Conservation (phyloP, 164 flowering plant species). For the Taxillus chinensis region DNA sequence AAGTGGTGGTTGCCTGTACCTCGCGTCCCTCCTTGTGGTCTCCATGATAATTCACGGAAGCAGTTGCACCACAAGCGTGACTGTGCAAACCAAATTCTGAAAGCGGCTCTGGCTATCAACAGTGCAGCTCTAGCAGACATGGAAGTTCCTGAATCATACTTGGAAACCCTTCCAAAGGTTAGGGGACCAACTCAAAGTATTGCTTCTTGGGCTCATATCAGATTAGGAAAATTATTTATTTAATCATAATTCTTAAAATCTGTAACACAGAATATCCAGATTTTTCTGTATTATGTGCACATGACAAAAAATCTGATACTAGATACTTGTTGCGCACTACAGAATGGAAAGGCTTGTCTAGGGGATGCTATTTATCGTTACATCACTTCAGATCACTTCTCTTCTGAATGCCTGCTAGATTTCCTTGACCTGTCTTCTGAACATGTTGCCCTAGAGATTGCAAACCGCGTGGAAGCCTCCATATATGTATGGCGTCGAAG, state of each 20-base stretch:
- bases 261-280: not conserved
- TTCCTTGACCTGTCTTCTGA: constrained; percentile 87
- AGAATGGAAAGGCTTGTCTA: constrained; percentile 83
- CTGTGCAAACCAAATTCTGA: constrained; percentile 73
- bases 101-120: constrained; percentile 91
- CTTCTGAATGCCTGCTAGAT: constrained; percentile 84
- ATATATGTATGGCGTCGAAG: constrained; percentile 77
- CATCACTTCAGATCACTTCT: constrained; percentile 83
- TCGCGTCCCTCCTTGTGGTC: constrained; percentile 71
- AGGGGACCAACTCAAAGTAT: not conserved
- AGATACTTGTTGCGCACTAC: constrained; percentile 7
- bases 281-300: not conserved
- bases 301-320: not conserved
- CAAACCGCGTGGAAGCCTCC: constrained; percentile 86
- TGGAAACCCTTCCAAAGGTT: constrained; percentile 92
- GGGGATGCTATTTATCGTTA: constrained; percentile 85
- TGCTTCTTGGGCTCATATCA: too few relatives aligned
- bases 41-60: constrained; percentile 55
- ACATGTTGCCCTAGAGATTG: constrained; percentile 77
- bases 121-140: constrained; percentile 66
- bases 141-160: constrained; percentile 87
- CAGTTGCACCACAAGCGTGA: constrained; percentile 72
- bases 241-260: not conserved
- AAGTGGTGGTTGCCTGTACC: constrained; percentile 99
- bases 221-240: not conserved